Evolutionary conservation across 495 filamentous ascomycete genomes (phyloP), one percentile per base, ranked within the genome.

Genomic region (Neurospora sp.): DNA sequence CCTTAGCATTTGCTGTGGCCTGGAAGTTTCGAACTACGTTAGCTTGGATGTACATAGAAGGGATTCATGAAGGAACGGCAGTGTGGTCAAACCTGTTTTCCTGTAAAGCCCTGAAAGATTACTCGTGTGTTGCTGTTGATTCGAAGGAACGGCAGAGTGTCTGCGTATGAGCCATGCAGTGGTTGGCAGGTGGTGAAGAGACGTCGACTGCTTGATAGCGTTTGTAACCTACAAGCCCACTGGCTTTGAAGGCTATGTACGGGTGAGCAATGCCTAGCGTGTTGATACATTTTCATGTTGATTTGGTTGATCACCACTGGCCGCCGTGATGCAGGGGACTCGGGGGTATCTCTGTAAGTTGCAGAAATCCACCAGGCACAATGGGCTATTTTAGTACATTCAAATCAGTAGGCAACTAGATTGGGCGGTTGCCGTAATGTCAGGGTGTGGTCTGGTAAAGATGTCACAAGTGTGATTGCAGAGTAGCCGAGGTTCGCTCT

Each of bases 91-190:
- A 79, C 81, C 74, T 82, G 76, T 75, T 77, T 81, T 86, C 94
- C 94, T 37, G 94, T 97, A 81, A 96, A 97, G 0, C 94, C 94
- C 82, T 97, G 94, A 77, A 92, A 97, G 69, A 97, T 89, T 44
- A 97, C 93, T 14, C 88, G 84, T 0, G 94, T 97, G 80, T 94
- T 88, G 9, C 86, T 85, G 5, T 91, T 91, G 72, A 97, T 93
- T 72, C 90, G 93, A 46, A 97, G 85, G 74, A 94, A 93, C 2
- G 83, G 83, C 7, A 94, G 86, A 0, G 94, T 97, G 74, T 91
- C 87, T 41, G 84, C 82, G 77, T 89, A 88, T 31, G 27, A 66
- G 42, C 72, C 72, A 1, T 71, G 71, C 23, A 72, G 72, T 11
- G 35, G 10, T 37, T 66, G 69, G 18, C 75, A 40, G 18, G 72